phyloP scores from a whole-genome alignment of 2,329 filamentous ascomycete genomes.

The Fusarium sp. region DNA sequence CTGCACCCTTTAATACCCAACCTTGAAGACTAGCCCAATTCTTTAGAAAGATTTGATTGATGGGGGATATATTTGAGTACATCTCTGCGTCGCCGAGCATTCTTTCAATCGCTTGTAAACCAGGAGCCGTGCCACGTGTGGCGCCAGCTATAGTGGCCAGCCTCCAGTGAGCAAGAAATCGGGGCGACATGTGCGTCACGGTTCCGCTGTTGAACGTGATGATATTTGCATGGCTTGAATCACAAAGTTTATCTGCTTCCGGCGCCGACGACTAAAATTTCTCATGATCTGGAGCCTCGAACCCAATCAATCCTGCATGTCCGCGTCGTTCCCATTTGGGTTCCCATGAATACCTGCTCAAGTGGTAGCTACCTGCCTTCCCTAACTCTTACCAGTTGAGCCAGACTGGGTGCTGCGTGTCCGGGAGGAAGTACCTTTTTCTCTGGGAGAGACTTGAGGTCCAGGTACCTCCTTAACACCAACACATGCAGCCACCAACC shows the following conservation, averaged over 20 bases:
- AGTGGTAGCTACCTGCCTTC: not conserved
- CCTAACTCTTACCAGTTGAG: not conserved
- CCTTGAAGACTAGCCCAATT: not conserved
- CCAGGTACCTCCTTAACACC: not conserved
- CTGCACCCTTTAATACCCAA: not conserved
- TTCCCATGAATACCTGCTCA: not conserved
- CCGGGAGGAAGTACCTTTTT: not conserved
- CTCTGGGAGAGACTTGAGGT: not conserved
- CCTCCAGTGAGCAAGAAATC: not conserved
- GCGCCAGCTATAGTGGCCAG: not conserved
- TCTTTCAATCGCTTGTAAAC: not conserved
- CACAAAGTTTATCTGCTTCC: not conserved
- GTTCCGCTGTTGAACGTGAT: not conserved
- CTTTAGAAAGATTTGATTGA: not conserved
- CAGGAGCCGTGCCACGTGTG: not conserved
- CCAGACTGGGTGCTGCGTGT: not conserved
- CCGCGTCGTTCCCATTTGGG: not conserved
- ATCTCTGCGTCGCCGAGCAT: not conserved
- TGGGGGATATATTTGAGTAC: not conserved
- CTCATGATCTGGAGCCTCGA: not conserved
- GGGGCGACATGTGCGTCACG: not conserved
- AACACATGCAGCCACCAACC: not conserved
- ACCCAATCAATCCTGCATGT: not conserved
- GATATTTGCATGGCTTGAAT: not conserved
- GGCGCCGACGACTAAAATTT: not conserved